Evolutionary conservation across 2,329 filamentous ascomycete genomes (phyloP).

Genomic region (Microsporum ferrugineum): DNA sequence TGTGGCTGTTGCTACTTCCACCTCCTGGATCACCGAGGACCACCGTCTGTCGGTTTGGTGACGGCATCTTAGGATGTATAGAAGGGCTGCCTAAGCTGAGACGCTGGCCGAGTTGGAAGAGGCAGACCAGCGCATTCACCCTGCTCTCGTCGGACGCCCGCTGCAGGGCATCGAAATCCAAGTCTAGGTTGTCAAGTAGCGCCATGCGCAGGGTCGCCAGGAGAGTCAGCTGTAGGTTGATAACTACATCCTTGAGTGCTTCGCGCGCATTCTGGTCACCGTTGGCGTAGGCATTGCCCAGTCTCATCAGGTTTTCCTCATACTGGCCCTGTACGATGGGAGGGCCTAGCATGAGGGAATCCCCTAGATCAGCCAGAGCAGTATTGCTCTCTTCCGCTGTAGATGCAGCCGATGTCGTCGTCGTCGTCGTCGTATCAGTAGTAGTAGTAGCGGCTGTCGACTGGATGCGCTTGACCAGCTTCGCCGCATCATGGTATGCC

Average conservation of each 20-base stretch:
- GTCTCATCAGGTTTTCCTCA: conserved; percentile 23
- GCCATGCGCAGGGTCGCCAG: conserved; percentile 25
- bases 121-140: conserved; percentile 24
- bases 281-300: conserved; percentile 26
- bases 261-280: conserved; percentile 30
- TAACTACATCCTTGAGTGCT: conserved; percentile 31
- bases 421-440: neutral
- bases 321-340: conserved; percentile 28
- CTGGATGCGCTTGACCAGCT: conserved; percentile 12
- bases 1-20: neutral
- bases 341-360: conserved; percentile 26
- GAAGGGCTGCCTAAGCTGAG: conserved; percentile 11
- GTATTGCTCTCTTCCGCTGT: neutral
- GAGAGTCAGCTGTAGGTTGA: conserved; percentile 27
- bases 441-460: neutral
- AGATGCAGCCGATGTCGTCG: neutral
- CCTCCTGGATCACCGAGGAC: neutral
- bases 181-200: conserved; percentile 21
- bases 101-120: conserved; percentile 28
- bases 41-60: neutral
- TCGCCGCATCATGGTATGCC: conserved; percentile 11
- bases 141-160: conserved; percentile 28
- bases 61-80: neutral
- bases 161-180: conserved; percentile 25
- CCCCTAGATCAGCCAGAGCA: conserved; percentile 19